Evolutionary conservation across 352 stramenopile genomes (phyloP), one percentile per base, ranked within the genome.

Genomic region (Globisporangium cystogenes): DNA sequence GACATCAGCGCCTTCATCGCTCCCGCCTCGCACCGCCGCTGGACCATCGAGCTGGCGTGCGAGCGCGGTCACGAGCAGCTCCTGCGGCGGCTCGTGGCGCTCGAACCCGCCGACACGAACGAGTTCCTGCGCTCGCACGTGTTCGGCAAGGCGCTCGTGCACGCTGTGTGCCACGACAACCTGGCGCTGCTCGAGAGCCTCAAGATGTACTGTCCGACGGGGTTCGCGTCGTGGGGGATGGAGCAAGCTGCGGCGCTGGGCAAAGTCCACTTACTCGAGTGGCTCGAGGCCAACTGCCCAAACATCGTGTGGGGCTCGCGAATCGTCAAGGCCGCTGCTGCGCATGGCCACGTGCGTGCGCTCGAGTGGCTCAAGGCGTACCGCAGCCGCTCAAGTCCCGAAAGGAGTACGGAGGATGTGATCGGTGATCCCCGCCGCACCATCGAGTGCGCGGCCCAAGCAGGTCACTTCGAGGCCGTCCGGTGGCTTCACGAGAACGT

Each of bases 401-500:
- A 21, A 21, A 15, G 18, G n/a, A 16, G 37, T 6, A 24, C 37
- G 15, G 37, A 42, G 15, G n/a, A 16, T 6, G 37, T 14, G 37
- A 3, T 42, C 16, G 18, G 15, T 15, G 4, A 21, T 10, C 37
- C 10, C 15, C 23, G 37, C 15, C 16, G 37, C 18, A 6, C 37
- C 16, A 42, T 42, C 15, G 37, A 42, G 37, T 10, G 23, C n/a
- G 37, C 37, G 8, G 16, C 37, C 21, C 4, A 21, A 8, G 37
- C 37, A 10, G 36, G 24, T 4, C 37, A 29, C 36, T 24, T 54
- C 24, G 36, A 54, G 7, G 60, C 29, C 20, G 35, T 43, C 23
- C 21, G 36, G 5, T 55, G 37, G 37, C 39, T 50, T 5, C 53
- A 66, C 29, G 26, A 36, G 29, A 24, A 59, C 21, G 39, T 44